Percentiles rank a stretch among this genome's conserved stretches.
Evolutionary conservation across 23 red algal species (phyloP).

Genomic region (Cyanidium caldarium): DNA sequence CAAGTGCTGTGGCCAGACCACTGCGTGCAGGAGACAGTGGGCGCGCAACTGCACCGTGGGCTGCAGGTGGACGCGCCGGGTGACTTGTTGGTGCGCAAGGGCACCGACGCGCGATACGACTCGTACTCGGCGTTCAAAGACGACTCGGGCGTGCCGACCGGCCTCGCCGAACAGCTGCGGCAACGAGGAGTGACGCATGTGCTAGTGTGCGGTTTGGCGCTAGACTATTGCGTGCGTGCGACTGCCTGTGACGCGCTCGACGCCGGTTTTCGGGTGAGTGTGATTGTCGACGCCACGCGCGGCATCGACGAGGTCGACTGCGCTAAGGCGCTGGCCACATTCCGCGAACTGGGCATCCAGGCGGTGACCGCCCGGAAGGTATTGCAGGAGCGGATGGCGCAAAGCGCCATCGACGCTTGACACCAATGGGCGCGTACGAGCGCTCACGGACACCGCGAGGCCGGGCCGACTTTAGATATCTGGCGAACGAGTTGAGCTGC

Average conservation of each 20-base stretch:
- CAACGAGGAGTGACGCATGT: slow-evolving; percentile 10
- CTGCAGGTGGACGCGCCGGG: not conserved
- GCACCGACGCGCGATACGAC: slow-evolving; percentile 20
- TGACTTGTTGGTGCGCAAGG: slow-evolving; percentile 27
- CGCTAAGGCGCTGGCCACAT: too few species aligned
- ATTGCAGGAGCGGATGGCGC: too few species aligned
- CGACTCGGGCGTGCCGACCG: slow-evolving; percentile 12
- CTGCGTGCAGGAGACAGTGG: slow-evolving; percentile 37
- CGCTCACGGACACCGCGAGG: too few species aligned
- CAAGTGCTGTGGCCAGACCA: slow-evolving; percentile 40
- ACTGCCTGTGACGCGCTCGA: slow-evolving; percentile 26
- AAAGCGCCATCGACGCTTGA: too few species aligned
- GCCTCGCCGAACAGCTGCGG: slow-evolving; percentile 10
- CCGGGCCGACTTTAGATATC: too few species aligned
- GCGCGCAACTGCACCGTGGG: slow-evolving; percentile 7
- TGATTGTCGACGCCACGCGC: not conserved
- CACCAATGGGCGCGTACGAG: too few species aligned
- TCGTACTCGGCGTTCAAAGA: slow-evolving; percentile 55
- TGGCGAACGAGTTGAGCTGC: too few species aligned
- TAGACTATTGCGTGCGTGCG: slow-evolving; percentile 38
- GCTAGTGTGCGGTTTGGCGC: slow-evolving; percentile 31
- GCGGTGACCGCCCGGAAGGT: too few species aligned
- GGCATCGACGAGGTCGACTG: too few species aligned
- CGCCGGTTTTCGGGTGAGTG: not conserved
- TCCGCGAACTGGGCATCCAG: too few species aligned